Evolutionary conservation across 2,329 filamentous ascomycete genomes (phyloP), one percentile per base, ranked within the genome.

Genomic region (Celoporthe dispersa): DNA sequence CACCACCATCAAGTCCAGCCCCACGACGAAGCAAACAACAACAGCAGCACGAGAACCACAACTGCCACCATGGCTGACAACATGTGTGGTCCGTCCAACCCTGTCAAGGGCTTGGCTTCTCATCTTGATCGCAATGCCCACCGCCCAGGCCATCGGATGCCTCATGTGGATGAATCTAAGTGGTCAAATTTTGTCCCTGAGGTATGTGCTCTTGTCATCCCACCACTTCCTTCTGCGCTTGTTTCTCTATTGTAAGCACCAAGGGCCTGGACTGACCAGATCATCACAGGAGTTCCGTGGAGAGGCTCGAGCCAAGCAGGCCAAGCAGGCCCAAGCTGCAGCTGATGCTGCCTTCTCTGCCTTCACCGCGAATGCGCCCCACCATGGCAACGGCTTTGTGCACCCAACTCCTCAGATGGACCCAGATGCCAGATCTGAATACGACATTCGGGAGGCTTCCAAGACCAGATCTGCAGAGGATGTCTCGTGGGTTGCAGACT

Each of bases 21-120:
- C n/a, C 39, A 25, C 25, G 4, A 31, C 41, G 33, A 22, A 63
- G 28, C 44, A 48, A 39, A 28, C 44, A n/a, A 60, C 37, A 41
- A 62, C 39, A 35, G 39, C 48, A 48, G 53, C 62, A 39, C 37
- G 12, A 39, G 37, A 5, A 39, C 5, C 37, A 33, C 39, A 44
- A 48, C 3, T 16, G 16, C 68, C 75, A 77, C 53, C 51, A 84
- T 84, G 82, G 76, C 80, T 12, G 80, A 83, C 70, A 76, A 75
- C 66, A 73, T 92, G 68, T 94, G 92, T 78, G 91, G 92, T 70
- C 91, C 92, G 25, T 92, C 92, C 16, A 94, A 92, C 80, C 86
- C 91, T 73, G 86, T 93, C 66, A 92, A 93, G 79, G 90, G 87
- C 76, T 88, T 94, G 77, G 87, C 91, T 75, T 90, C 91, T 75